Evolutionary conservation across 805 yeast species (phyloP).

Genomic region (Candida ovalis): DNA sequence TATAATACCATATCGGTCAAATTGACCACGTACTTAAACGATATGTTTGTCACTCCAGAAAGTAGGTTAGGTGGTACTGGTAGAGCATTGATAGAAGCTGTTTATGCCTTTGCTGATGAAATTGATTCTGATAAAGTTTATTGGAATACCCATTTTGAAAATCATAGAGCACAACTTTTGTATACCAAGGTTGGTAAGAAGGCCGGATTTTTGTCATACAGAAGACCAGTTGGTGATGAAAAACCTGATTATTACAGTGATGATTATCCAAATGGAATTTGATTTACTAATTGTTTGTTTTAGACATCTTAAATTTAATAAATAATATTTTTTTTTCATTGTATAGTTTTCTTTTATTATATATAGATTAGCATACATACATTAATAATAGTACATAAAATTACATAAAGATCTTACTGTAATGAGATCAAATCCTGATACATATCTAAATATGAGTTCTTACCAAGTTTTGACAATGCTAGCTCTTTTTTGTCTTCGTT

Average conservation of each 20-base stretch:
- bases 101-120: conserved; percentile 43
- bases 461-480: conserved; percentile 55
- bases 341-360: neutral
- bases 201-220: conserved; percentile 35
- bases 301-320: neutral
- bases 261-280: neutral
- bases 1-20: conserved; percentile 44
- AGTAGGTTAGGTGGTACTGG: conserved; percentile 44
- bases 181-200: conserved; percentile 46
- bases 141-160: conserved; percentile 49
- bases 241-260: conserved; percentile 29
- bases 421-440: conserved; percentile 56
- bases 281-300: neutral
- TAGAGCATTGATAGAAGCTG: conserved; percentile 42
- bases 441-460: conserved; percentile 52
- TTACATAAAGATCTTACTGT: conserved; percentile 11
- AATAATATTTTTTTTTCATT: neutral
- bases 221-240: conserved; percentile 31
- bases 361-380: neutral
- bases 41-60: conserved; percentile 41
- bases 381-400: neutral
- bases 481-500: conserved; percentile 54
- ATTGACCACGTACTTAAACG: conserved; percentile 44
- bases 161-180: conserved; percentile 52
- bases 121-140: conserved; percentile 38